Conservation (phyloP, 371 early-diverging fungal genomes). For the Batrachochytrium dendrobatidis region DNA sequence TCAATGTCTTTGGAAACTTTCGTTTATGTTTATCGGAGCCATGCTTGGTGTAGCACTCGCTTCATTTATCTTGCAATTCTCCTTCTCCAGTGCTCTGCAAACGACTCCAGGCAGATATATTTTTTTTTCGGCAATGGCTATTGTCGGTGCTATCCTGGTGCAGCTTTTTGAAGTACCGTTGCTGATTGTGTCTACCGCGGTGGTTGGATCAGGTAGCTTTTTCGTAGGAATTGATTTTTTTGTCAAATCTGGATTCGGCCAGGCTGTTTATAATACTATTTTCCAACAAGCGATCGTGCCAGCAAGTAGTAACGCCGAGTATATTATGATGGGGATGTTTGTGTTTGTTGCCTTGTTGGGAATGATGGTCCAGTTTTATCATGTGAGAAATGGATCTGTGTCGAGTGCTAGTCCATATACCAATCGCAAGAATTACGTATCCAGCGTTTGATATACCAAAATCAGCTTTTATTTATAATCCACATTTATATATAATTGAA, state of each 20-base stretch:
- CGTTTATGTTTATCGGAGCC: slow-evolving; percentile 20
- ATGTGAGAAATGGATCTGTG: no score
- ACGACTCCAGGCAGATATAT: not conserved
- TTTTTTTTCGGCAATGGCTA: slow-evolving; percentile 16
- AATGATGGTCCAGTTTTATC: not conserved
- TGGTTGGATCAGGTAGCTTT: slow-evolving; percentile 61
- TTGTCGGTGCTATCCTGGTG: slow-evolving; percentile 42
- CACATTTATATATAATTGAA: no score
- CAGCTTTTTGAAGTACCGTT: slow-evolving; percentile 45
- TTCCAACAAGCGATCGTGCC: no score
- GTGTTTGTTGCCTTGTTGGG: not conserved
- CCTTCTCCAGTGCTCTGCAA: not conserved
- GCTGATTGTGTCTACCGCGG: slow-evolving; percentile 55
- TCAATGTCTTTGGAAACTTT: slow-evolving; percentile 28
- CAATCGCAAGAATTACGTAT: no score
- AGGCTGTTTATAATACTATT: slow-evolving; percentile 10
- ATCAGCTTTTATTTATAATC: no score
- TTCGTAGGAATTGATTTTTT: slow-evolving; percentile 71
- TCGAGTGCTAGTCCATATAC: no score
- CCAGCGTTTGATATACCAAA: no score
- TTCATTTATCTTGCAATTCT: slow-evolving; percentile 35
- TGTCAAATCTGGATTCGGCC: slow-evolving; percentile 59
- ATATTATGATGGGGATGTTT: not conserved
- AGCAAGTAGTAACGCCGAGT: no score
- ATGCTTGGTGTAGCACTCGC: slow-evolving; percentile 22